Conservation (phyloP, 495 filamentous ascomycete species). For the Viridothelium virens region DNA sequence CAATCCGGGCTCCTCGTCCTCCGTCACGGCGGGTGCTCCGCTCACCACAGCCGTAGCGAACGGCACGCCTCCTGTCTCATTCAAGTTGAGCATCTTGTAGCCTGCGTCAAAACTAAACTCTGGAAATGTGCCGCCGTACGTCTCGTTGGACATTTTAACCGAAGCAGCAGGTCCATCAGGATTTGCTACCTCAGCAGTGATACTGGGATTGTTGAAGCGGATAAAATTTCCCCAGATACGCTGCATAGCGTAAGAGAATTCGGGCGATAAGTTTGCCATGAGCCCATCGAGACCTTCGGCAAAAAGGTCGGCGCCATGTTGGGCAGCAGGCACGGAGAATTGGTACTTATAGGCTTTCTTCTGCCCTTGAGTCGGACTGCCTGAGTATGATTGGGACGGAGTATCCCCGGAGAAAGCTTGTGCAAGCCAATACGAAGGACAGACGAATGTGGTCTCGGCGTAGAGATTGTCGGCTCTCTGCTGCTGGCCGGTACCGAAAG, state of each 20-base stretch:
- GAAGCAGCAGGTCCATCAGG: background rate
- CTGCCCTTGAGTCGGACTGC: conserved; percentile 16
- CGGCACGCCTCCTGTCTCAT: conserved; percentile 14
- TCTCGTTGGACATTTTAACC: background rate
- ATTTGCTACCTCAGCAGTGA: conserved; percentile 41
- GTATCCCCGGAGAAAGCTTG: conserved; percentile 41
- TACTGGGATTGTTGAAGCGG: conserved; percentile 43
- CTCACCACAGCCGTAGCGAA: background rate
- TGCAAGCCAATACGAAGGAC: conserved; percentile 57
- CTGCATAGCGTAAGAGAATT: conserved; percentile 33
- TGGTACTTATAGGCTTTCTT: conserved; percentile 49
- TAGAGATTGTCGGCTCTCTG: conserved; percentile 48
- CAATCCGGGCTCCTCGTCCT: conserved; percentile 13
- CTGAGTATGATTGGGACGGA: conserved; percentile 9
- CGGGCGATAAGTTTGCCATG: conserved; percentile 28
- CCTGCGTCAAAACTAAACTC: background rate
- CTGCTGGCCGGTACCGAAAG: conserved; percentile 46
- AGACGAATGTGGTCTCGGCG: conserved; percentile 55
- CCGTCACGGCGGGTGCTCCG: background rate
- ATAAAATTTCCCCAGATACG: conserved; percentile 51
- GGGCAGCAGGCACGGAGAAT: conserved; percentile 52
- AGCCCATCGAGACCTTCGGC: conserved; percentile 40
- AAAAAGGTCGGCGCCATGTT: conserved; percentile 48
- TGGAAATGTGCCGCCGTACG: conserved; percentile 14
- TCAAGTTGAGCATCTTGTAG: conserved; percentile 15